Base-by-base conservation (phyloP, 306 rosid species). In the Cyclanthera cordifolia region DNA sequence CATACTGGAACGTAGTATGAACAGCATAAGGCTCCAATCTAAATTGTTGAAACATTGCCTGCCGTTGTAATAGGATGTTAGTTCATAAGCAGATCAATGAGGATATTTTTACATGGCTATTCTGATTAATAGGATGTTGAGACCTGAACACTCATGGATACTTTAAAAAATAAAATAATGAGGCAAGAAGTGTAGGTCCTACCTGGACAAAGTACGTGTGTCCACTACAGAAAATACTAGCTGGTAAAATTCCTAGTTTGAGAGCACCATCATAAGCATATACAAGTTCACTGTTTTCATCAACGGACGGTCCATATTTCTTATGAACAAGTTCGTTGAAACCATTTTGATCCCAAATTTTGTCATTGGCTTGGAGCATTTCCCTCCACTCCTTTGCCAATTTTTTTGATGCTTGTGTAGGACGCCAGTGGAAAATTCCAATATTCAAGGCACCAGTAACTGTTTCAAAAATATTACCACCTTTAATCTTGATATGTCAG, bases 141-240 rank as follows among this genome's bases (percentile, higher is more conserved):
- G 23, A 28, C 24, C 45, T 2, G 20, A 28, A 30, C n/a, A n/a
- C n/a, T n/a, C n/a, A n/a, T n/a, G n/a, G n/a, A n/a, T n/a, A n/a
- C 34, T 25, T 5, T 12, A 54, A 53, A 6, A 53, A 37, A n/a
- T n/a, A n/a, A 24, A 46, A 39, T 16, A 21, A 3, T 11, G 68
- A 37, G 4, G 68, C n/a, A 19, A 37, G 37, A 10, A 21, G 70
- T 64, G 52, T 27, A 57, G 30, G 12, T 51, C 47, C 37, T 77
- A 87, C 97, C 96, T 91, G 97, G 65, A 91, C 95, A 82, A 91
- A 91, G 85, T 87, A 91, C 20, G 97, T 89, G 77, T 91, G 97
- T n/a, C 97, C 96, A 61, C 97, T 87, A 43, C 96, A 91, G 83
- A 89, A 89, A 68, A 91, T 84, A 78, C 95, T 89, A 30, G 95